These are phyloP conservation scores for Hawksworthiomyces lignivorus DNA, from an alignment of 2,329 filamentous ascomycete species.

Conservation along the genomic window DNA sequence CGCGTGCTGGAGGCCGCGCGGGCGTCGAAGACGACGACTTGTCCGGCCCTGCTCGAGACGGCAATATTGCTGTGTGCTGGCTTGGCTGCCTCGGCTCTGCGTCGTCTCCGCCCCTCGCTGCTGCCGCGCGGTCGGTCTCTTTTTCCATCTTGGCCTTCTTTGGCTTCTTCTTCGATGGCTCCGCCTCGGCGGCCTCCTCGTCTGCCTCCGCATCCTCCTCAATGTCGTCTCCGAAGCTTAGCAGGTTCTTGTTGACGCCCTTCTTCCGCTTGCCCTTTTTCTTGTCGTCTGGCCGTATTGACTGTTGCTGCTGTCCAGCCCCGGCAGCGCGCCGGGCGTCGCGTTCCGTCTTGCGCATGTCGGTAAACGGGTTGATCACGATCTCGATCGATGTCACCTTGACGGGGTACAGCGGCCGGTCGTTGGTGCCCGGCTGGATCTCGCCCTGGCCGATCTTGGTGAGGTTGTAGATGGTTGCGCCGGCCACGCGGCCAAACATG, in stretches of 20 bases:
- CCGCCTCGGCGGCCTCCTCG: conserved; percentile 16
- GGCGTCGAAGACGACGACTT: background rate
- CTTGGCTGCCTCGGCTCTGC: background rate
- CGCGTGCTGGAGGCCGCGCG: background rate
- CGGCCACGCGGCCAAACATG: conserved; percentile 83
- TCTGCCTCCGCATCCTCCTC: conserved; percentile 43
- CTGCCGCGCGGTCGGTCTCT: conserved; percentile 18
- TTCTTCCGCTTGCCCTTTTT: conserved; percentile 62
- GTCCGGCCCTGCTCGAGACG: conserved; percentile 1
- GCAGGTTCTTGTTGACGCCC: conserved; percentile 55
- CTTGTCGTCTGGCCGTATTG: conserved; percentile 29
- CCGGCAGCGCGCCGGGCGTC: conserved; percentile 32
- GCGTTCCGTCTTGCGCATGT: conserved; percentile 64
- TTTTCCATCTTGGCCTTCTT: conserved; percentile 22
- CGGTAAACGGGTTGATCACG: conserved; percentile 72
- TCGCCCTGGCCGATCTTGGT: conserved; percentile 90
- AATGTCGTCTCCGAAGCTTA: conserved; percentile 70
- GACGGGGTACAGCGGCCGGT: conserved; percentile 78
- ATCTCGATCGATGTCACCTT: conserved; percentile 70
- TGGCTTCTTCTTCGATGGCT: conserved; percentile 13
- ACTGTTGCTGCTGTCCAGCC: conserved; percentile 31
- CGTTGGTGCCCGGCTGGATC: conserved; percentile 65
- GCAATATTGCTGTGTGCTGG: conserved; percentile 2
- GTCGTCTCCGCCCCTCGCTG: background rate
- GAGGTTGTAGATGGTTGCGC: conserved; percentile 93